Evolutionary conservation across 805 yeast species (phyloP).

Genomic region (Cyberlindnera sargentensis): DNA sequence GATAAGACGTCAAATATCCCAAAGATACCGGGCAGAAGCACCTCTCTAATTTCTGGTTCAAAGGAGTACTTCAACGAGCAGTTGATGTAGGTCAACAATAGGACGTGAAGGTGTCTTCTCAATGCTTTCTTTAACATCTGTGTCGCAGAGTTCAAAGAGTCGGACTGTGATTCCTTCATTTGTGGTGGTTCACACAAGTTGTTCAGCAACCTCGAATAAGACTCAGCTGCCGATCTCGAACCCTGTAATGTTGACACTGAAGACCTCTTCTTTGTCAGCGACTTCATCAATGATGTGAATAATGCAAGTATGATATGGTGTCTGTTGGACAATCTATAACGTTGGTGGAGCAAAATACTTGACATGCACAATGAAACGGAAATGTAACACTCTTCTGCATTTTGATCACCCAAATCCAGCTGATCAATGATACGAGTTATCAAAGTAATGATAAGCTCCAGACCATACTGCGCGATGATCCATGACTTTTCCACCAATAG

Average conservation of each 20-base stretch:
- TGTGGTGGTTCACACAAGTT: constrained; percentile 67
- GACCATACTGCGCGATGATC: constrained; percentile 57
- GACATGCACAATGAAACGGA: constrained; percentile 46
- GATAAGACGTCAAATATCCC: constrained; percentile 65
- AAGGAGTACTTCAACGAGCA: constrained; percentile 45
- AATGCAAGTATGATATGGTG: constrained; percentile 55
- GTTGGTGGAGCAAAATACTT: constrained; percentile 54
- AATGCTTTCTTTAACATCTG: constrained; percentile 51
- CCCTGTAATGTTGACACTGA: constrained; percentile 15
- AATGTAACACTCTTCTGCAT: constrained; percentile 17
- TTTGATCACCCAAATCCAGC: neutral
- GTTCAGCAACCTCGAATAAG: constrained; percentile 47
- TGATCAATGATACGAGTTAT: constrained; percentile 24
- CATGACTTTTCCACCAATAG: constrained; percentile 45
- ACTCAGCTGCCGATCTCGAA: constrained; percentile 34
- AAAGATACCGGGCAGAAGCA: constrained; percentile 49
- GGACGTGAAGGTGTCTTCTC: constrained; percentile 53
- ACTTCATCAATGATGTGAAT: constrained; percentile 44
- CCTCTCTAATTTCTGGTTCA: constrained; percentile 37
- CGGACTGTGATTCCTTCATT: constrained; percentile 25
- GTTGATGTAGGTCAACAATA: constrained; percentile 53
- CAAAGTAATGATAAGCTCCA: constrained; percentile 47
- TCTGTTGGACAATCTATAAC: constrained; percentile 64
- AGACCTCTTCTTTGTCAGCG: constrained; percentile 29
- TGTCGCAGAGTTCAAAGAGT: constrained; percentile 44